phyloP scores from a whole-genome alignment of 345 rosid species.

The Gynandropsis gynandra region DNA sequence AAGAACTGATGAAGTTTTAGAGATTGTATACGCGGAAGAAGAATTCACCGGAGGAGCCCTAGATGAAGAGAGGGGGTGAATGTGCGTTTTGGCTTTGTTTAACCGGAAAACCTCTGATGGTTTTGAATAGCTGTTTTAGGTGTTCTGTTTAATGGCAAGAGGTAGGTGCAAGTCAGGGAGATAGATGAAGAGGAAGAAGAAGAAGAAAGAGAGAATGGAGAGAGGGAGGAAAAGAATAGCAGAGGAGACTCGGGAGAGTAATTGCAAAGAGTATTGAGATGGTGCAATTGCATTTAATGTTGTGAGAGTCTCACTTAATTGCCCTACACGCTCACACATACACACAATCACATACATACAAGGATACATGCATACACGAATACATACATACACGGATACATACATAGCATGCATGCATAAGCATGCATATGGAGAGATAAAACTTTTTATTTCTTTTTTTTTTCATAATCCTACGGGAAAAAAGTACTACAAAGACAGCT shows the following conservation, averaged over 20 bases:
- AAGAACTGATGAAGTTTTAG: background rate
- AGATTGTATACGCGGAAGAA: constrained; percentile 13
- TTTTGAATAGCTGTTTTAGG: constrained; percentile 10
- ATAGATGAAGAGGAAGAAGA: no score
- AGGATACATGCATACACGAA: background rate
- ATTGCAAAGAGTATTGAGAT: constrained; percentile 25
- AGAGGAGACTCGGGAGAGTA: constrained; percentile 24
- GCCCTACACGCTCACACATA: constrained; percentile 24
- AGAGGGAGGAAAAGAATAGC: no score
- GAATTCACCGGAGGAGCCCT: constrained; percentile 7
- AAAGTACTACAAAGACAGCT: no score
- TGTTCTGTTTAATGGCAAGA: constrained; percentile 15
- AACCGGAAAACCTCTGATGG: constrained; percentile 18
- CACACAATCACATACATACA: constrained; percentile 9
- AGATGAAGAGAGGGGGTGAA: background rate
- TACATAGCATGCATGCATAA: no score
- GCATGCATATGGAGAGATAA: background rate
- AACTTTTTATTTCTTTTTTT: background rate
- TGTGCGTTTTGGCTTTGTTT: constrained; percentile 12
- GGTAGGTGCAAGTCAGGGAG: constrained; percentile 25
- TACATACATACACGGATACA: constrained; percentile 6
- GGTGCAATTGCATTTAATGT: constrained; percentile 31
- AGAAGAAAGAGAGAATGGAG: no score
- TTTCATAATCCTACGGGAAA: no score
- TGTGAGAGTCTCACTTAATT: constrained; percentile 29